These are phyloP conservation scores for Colletotrichum sidae DNA, from an alignment of 2,329 filamentous ascomycete species.

Conservation along the genomic window DNA sequence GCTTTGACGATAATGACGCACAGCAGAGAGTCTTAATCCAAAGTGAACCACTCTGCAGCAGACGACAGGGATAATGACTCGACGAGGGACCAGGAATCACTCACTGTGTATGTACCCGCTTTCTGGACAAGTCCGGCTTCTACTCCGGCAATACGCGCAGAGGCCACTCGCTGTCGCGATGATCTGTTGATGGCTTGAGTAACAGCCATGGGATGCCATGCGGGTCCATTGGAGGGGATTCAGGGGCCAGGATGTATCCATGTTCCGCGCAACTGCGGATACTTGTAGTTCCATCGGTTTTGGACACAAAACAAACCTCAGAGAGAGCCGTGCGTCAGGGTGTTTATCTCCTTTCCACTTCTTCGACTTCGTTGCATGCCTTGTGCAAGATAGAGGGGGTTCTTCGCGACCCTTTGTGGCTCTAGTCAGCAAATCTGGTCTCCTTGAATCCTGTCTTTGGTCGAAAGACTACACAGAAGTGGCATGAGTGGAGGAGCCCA, in stretches of 20 bases:
- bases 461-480: no score
- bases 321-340: conserved; percentile 13
- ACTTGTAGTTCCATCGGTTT: conserved; percentile 14
- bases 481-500: no score
- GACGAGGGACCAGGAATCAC: neutral
- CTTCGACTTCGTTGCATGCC: neutral
- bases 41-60: neutral
- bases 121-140: neutral
- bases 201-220: conserved; percentile 12
- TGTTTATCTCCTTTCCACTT: neutral
- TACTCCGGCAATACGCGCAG: neutral
- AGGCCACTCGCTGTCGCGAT: conserved; percentile 21
- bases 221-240: neutral
- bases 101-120: neutral
- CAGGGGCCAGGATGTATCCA: no score
- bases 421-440: no score
- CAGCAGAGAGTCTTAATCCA: conserved; percentile 1
- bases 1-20: conserved; percentile 23
- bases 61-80: conserved; percentile 30
- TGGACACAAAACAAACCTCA: conserved; percentile 6
- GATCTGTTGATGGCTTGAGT: conserved; percentile 9
- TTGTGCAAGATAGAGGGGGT: neutral
- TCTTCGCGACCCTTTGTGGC: no score
- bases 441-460: no score
- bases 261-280: no score